These are phyloP conservation scores for Ajuga chamaepitys DNA, from an alignment of 257 asterid species.

Conservation along the genomic window DNA sequence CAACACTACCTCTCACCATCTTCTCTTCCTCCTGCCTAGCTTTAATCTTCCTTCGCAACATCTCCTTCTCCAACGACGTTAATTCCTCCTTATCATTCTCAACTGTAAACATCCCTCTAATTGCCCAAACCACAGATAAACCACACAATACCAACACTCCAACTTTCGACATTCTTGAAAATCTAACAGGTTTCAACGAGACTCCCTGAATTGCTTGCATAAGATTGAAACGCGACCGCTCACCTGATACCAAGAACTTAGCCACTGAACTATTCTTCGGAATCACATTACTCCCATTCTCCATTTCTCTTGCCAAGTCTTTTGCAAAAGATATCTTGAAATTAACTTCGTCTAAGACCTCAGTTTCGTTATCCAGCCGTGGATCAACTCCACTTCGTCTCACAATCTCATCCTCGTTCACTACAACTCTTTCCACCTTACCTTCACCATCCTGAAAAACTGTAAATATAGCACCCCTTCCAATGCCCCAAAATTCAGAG, in stretches of 20 bases:
- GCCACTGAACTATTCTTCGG: conserved; percentile 57
- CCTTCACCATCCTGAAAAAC: conserved; percentile 53
- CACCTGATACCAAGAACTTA: conserved; percentile 43
- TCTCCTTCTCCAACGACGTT: conserved; percentile 67
- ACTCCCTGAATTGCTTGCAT: conserved; percentile 22
- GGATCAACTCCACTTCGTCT: conserved; percentile 48
- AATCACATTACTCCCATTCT: conserved; percentile 48
- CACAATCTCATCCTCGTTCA: conserved; percentile 74
- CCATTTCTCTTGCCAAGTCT: conserved; percentile 67
- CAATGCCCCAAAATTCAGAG: conserved; percentile 76
- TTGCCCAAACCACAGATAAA: conserved; percentile 35
- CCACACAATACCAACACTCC: conserved; percentile 58
- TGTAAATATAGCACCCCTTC: conserved; percentile 65
- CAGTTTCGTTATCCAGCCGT: conserved; percentile 25
- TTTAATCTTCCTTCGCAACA: conserved; percentile 64
- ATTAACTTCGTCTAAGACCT: conserved; percentile 36
- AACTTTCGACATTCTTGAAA: conserved; percentile 39
- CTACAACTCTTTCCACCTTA: conserved; percentile 59
- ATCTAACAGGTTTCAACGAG: conserved; percentile 24
- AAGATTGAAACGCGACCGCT: conserved; percentile 23
- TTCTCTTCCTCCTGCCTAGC: conserved; percentile 50
- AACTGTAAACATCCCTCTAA: conserved; percentile 31
- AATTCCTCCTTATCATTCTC: conserved; percentile 27
- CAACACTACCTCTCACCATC: conserved; percentile 47
- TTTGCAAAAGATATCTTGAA: conserved; percentile 57